A percentile compares a stretch with the other conserved stretches of the same genome.
Conservation (phyloP, 2,329 filamentous ascomycete species). For the Claviceps pazoutovae region DNA sequence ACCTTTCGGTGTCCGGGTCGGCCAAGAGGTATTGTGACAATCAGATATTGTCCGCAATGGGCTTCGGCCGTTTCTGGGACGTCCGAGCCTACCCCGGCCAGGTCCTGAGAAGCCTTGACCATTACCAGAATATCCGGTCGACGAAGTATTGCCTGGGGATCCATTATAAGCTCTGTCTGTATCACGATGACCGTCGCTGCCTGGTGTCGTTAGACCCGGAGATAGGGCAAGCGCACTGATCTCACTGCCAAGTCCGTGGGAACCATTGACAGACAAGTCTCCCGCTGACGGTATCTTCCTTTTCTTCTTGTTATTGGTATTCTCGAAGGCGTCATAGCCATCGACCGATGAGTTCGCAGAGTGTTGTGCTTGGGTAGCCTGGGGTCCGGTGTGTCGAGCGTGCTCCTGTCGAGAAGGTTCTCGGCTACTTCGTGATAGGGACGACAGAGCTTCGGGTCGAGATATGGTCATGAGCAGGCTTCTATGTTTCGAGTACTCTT, state of each 20-base stretch:
- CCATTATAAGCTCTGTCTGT: conserved; percentile 13
- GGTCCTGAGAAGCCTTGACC: conserved; percentile 61
- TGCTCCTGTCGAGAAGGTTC: conserved; percentile 31
- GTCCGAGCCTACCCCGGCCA: conserved; percentile 71
- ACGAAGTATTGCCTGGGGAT: conserved; percentile 17
- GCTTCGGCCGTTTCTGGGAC: conserved; percentile 46
- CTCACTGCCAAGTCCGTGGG: conserved; percentile 22
- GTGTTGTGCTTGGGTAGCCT: conserved; percentile 34
- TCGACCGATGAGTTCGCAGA: conserved; percentile 63
- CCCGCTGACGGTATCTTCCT: conserved; percentile 89
- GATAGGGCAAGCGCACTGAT: conserved; percentile 26
- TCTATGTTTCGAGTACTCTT: conserved; percentile 37
- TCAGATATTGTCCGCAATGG: conserved; percentile 48
- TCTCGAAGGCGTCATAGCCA: conserved; percentile 94
- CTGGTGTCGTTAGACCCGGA: conserved; percentile 10
- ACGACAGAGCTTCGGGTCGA: conserved; percentile 30
- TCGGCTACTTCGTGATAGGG: conserved; percentile 27
- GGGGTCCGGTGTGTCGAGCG: conserved; percentile 30
- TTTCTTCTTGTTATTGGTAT: conserved; percentile 99
- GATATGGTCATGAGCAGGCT: conserved; percentile 30
- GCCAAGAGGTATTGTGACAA: conserved; percentile 42
- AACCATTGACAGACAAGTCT: conserved; percentile 39
- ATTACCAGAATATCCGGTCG: conserved; percentile 37
- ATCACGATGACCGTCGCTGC: conserved; percentile 17
- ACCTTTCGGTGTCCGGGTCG: conserved; percentile 31